These are phyloP conservation scores for Plantago elongata DNA, from an alignment of 257 asterid species.

Conservation along the genomic window DNA sequence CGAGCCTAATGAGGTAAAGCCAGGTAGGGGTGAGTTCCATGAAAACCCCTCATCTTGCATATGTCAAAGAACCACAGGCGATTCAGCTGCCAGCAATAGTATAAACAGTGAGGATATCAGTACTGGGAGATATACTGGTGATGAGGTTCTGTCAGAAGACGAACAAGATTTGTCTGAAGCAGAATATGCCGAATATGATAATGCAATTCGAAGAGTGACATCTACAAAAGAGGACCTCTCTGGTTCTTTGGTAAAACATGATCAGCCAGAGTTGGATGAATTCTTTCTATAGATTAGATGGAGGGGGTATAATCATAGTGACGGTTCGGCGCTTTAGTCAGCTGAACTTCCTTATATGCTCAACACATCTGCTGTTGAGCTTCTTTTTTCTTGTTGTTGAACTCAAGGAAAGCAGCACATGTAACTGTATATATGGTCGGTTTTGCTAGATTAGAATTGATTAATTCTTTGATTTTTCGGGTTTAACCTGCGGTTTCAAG, in stretches of 20 bases:
- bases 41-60: constrained; percentile 70
- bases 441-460: constrained; percentile 14
- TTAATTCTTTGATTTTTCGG: constrained; percentile 11
- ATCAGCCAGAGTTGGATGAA: constrained; percentile 30
- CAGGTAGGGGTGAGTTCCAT: constrained; percentile 61
- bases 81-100: not conserved
- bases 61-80: constrained; percentile 36
- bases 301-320: too few relatives aligned
- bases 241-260: constrained; percentile 9
- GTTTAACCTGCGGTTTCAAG: constrained; percentile 13
- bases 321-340: too few relatives aligned
- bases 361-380: not conserved
- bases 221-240: constrained; percentile 20
- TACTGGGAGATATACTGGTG: constrained; percentile 18
- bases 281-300: constrained; percentile 25
- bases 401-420: constrained; percentile 14
- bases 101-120: constrained; percentile 3
- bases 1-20: constrained; percentile 53
- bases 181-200: constrained; percentile 34
- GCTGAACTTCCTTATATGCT: not conserved
- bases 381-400: not conserved
- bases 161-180: constrained; percentile 44
- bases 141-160: constrained; percentile 39
- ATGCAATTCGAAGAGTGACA: constrained; percentile 15
- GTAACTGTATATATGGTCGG: constrained; percentile 26